These are phyloP conservation scores for Ceratorhiza oryzae-sativae DNA, from an alignment of 1,284 basidiomycete species.

Conservation along the genomic window DNA sequence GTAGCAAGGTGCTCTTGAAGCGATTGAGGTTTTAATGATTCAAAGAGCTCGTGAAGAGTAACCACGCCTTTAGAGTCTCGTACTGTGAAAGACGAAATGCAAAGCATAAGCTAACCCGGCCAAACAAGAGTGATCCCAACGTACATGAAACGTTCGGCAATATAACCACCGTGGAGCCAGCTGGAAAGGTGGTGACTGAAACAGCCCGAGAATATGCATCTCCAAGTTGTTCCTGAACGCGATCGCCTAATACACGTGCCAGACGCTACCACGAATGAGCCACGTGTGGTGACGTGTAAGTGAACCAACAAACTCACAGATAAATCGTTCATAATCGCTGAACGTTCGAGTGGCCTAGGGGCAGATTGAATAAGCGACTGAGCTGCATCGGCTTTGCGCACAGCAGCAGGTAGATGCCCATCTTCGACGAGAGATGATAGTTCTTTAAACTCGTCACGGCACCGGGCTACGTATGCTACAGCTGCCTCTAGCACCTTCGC, in stretches of 20 bases:
- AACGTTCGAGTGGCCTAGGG: conserved; percentile 63
- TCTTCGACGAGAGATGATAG: conserved; percentile 57
- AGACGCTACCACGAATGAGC: conserved; percentile 32
- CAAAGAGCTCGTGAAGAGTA: conserved; percentile 62
- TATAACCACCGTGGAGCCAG: conserved; percentile 16
- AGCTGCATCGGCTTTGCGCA: conserved; percentile 54
- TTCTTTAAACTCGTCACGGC: conserved; percentile 56
- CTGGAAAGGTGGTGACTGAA: conserved; percentile 43
- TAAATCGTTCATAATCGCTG: conserved; percentile 59
- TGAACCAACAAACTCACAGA: conserved; percentile 55
- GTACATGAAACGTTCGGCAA: conserved; percentile 32
- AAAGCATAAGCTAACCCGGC: background rate
- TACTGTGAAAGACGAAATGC: conserved; percentile 54
- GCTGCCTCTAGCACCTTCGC: conserved; percentile 59
- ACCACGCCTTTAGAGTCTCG: conserved; percentile 61
- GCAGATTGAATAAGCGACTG: conserved; percentile 57
- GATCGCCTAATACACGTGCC: conserved; percentile 59
- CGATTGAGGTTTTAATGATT: conserved; percentile 63
- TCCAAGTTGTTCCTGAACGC: conserved; percentile 71
- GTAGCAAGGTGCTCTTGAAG: conserved; percentile 63
- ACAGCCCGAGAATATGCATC: conserved; percentile 70
- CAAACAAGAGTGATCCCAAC: background rate
- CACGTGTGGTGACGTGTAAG: conserved; percentile 22
- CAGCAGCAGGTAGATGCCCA: conserved; percentile 69
- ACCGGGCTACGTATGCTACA: conserved; percentile 62